Evolutionary conservation across 768 basidiomycete species (phyloP).

Genomic region (Tephrocybe sp.): DNA sequence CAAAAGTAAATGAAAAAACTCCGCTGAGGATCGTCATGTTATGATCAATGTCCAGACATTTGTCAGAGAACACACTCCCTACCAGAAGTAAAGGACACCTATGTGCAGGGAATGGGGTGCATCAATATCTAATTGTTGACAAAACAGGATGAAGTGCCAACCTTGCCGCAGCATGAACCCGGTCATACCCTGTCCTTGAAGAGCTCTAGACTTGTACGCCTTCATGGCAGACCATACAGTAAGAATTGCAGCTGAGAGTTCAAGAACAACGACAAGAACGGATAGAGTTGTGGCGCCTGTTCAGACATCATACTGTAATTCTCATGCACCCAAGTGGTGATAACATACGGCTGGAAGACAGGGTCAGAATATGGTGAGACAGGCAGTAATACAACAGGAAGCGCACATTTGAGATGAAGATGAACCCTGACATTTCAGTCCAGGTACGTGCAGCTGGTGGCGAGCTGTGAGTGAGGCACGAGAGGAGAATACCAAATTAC

Average conservation of each 20-base stretch:
- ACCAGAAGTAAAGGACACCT: conserved; percentile 18
- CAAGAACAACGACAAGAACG: conserved; percentile 11
- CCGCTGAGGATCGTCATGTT: background rate
- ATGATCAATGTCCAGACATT: background rate
- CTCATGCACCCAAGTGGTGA: too few relatives aligned
- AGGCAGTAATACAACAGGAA: too few relatives aligned
- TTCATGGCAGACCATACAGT: conserved; percentile 9
- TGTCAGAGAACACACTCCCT: background rate
- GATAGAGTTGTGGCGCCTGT: conserved; percentile 16
- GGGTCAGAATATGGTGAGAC: too few relatives aligned
- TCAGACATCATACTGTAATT: too few relatives aligned
- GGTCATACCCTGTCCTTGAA: background rate
- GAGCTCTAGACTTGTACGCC: background rate
- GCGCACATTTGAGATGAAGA: conserved; percentile 14
- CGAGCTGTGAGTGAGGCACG: background rate
- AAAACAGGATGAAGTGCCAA: too few relatives aligned
- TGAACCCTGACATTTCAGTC: conserved; percentile 14
- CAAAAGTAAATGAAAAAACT: background rate
- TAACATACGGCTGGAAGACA: too few relatives aligned
- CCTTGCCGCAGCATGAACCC: conserved; percentile 15
- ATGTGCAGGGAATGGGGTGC: too few relatives aligned
- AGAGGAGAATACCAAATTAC: background rate
- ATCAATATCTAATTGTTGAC: too few relatives aligned
- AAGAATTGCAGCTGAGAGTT: conserved; percentile 13
- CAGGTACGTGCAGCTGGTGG: conserved; percentile 15